phyloP scores from a whole-genome alignment of 2,329 filamentous ascomycete genomes.

The Penicillium sp. region DNA sequence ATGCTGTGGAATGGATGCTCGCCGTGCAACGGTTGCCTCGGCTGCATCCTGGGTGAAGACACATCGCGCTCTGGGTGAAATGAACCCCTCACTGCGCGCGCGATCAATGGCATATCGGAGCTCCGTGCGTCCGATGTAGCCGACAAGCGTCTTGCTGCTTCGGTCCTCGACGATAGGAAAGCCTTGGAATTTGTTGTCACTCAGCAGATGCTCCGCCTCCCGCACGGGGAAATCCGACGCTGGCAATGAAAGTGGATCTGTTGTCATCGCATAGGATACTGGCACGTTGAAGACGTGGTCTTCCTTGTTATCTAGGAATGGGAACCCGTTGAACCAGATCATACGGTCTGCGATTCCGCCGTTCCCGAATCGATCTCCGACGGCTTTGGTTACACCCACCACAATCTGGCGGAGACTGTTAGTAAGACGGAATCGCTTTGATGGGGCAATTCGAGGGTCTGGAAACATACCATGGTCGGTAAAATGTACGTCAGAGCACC shows the following conservation, averaged over 20 bases:
- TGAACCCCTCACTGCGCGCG: slow-evolving; percentile 64
- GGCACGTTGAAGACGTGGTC: slow-evolving; percentile 95
- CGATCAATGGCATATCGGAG: slow-evolving; percentile 85
- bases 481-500: slow-evolving; percentile 96
- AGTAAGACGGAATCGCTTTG: slow-evolving; percentile 3
- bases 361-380: slow-evolving; percentile 87
- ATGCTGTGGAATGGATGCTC: slow-evolving; percentile 27
- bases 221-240: slow-evolving; percentile 69
- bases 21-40: slow-evolving; percentile 32
- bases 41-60: slow-evolving; percentile 62
- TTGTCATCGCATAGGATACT: slow-evolving; percentile 85
- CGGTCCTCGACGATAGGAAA: slow-evolving; percentile 84
- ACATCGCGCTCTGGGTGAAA: slow-evolving; percentile 69
- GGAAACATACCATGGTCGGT: slow-evolving; percentile 72
- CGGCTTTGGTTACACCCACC: slow-evolving; percentile 91
- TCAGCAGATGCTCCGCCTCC: slow-evolving; percentile 73
- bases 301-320: slow-evolving; percentile 95
- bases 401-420: slow-evolving; percentile 70
- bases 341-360: slow-evolving; percentile 96
- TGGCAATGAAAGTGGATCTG: slow-evolving; percentile 69
- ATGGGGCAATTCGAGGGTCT: neutral
- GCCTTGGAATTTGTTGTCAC: slow-evolving; percentile 80
- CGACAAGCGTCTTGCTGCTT: slow-evolving; percentile 68
- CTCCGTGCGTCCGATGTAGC: slow-evolving; percentile 91
- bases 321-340: slow-evolving; percentile 98